Evolutionary conservation across 805 yeast genomes (phyloP), one percentile per base, ranked within the genome.

Genomic region (Ogataea saltuana): DNA sequence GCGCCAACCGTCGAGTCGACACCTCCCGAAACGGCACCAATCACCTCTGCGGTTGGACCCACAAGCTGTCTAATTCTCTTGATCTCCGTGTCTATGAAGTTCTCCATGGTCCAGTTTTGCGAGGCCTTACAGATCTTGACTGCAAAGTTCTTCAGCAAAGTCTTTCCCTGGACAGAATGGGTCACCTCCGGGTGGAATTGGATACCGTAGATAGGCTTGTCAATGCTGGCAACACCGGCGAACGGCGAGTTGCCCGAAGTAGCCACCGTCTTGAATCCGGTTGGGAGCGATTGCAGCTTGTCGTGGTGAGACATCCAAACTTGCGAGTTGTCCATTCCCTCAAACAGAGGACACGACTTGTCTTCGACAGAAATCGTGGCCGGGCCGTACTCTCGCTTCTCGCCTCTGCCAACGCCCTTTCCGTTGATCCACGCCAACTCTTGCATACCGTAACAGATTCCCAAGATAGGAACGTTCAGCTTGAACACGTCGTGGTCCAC

Each of bases 251-350:
- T 93, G 56, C 77, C 88, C 43, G 97, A 85, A 32, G 88, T 81
- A 42, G 97, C 99, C 49, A 90, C 88, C 48, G 85, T 79, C 66
- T 83, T 81, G 78, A 80, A 93, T 29, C 95, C 96, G 33, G 78
- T 76, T 59, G 99, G 99, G 56, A 93, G 77, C 41, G 91, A 86
- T 59, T 81, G 82, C 61, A 93, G 77, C 75, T 93, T 93, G 72
- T 93, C 99, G 63, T 96, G 96, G 69, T 93, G 99, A 37, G 98
- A 90, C 99, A 93, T 93, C 99, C 99, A 93, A 50, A 93, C 97
- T 66, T 85, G 90, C 46, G 95, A 88, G 72, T 93, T 85, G 68
- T 89, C 95, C 57, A 93, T 88, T 49, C 84, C 97, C 51, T 81
- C 75, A 70, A 93, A 93, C 50, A 93, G 74, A 16, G 86, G 81